Conservation (phyloP, 208 protist genomes). For the Acanthamoeba castellanii region DNA sequence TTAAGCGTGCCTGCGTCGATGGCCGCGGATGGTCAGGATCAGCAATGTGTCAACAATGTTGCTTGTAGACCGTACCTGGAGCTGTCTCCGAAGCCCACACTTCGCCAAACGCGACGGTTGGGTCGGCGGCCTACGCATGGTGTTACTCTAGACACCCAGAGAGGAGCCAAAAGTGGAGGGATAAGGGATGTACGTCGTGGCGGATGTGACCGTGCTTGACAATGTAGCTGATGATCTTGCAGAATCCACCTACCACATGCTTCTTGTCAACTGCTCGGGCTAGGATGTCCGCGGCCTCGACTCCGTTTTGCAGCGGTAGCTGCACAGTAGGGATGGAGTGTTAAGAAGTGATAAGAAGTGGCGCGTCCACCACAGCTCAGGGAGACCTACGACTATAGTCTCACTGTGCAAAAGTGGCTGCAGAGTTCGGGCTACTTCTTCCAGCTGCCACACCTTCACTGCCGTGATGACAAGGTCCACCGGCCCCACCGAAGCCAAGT, state of each 20-base stretch:
- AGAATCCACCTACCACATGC: constrained; percentile 3
- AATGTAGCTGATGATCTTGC: constrained; percentile 48
- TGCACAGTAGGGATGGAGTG: not conserved
- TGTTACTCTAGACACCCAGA: too few species aligned
- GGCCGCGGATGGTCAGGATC: not conserved
- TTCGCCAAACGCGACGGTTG: not conserved
- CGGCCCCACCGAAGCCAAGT: not conserved
- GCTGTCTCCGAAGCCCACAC: not conserved
- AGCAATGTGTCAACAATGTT: not conserved
- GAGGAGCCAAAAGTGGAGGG: too few species aligned
- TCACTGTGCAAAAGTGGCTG: constrained; percentile 10
- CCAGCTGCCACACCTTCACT: constrained; percentile 65
- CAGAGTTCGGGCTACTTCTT: not conserved
- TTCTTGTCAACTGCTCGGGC: not conserved
- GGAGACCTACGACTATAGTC: not conserved
- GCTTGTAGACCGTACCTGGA: not conserved
- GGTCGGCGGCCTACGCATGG: not conserved
- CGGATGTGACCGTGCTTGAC: constrained; percentile 2
- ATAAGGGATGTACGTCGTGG: not conserved
- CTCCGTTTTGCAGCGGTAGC: constrained; percentile 5
- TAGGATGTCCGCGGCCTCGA: not conserved
- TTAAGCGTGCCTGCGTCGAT: not conserved
- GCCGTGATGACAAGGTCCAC: constrained; percentile 36
- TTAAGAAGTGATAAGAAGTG: not conserved
- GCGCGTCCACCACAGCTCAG: not conserved